Evolutionary conservation across 768 basidiomycete genomes (phyloP), one percentile per base, ranked within the genome.

Genomic region (Galerina sulciceps): DNA sequence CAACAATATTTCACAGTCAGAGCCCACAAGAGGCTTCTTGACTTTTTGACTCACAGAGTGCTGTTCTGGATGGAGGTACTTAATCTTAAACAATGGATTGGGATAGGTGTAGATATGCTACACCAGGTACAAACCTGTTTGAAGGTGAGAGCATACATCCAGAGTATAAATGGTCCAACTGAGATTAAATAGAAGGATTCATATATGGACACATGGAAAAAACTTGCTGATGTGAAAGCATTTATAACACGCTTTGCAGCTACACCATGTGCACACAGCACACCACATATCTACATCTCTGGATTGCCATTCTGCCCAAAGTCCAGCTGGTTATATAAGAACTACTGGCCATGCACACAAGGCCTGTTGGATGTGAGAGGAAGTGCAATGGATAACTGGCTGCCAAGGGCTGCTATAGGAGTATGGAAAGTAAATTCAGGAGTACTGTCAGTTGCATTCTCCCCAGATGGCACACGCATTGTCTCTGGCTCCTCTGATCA

Each of bases 61-160:
- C 64, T 79, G 5, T 76, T 68, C 52, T 79, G 78, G 78, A 53
- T 79, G 10, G 79, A 79, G 49, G 71, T 69, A 6, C 62, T 79
- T n/a, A 69, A 67, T 41, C 36, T 73, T 11, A 54, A 57, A 10
- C 53, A 58, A 14, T 45, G 60, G 13, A 46, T 67, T 10, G 10
- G 49, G 10, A 18, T 53, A 14, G 71, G 62, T 9, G 54, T 36
- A 23, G 18, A 18, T 14, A 53, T 60, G 13, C 45, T 68, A 34
- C 22, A 15, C 15, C 10, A 37, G n/a, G 15, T 51, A 11, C 35
- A 34, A n/a, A 26, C 43, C 10, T 62, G 58, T 58, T 34, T 48
- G 14, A 31, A 49, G 23, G 44, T 51, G 22, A 14, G 45, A 11
- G 44, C 17, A n/a, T n/a, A n/a, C n/a, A n/a, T n/a, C n/a, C 10